Percentiles rank a stretch among this genome's conserved stretches.
These are phyloP conservation scores for Aureobasidium sp. DNA, from an alignment of 2,329 filamentous ascomycete genomes.

Conservation along the genomic window DNA sequence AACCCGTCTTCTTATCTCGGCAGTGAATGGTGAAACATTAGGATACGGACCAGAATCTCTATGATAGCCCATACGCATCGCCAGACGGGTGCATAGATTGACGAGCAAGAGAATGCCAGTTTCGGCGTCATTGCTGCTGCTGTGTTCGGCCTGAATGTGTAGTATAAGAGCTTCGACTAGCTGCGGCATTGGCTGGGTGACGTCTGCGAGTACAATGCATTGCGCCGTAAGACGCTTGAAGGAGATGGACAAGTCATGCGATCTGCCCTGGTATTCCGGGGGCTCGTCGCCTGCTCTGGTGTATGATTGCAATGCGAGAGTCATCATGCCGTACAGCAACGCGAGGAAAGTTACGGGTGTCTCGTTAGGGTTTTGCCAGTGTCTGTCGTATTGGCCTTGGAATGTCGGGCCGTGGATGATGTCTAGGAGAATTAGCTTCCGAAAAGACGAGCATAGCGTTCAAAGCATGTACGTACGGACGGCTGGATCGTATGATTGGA, in stretches of 20 bases:
- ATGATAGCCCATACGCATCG: constrained; percentile 71
- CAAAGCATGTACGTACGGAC: constrained; percentile 42
- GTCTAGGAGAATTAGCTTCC: constrained; percentile 20
- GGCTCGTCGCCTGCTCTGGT: constrained; percentile 74
- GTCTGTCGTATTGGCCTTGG: constrained; percentile 60
- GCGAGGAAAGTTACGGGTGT: constrained; percentile 73
- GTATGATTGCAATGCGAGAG: constrained; percentile 71
- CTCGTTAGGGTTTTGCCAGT: constrained; percentile 67
- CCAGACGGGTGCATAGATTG: constrained; percentile 54
- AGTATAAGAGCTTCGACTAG: constrained; percentile 73
- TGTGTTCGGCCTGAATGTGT: constrained; percentile 70
- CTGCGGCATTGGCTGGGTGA: constrained; percentile 65
- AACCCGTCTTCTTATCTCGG: constrained; percentile 59
- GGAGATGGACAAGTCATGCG: constrained; percentile 41
- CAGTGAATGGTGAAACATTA: constrained; percentile 65
- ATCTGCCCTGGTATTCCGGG: constrained; percentile 65
- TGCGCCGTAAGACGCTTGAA: constrained; percentile 70
- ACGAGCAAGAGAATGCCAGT: constrained; percentile 56
- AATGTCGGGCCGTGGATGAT: constrained; percentile 68
- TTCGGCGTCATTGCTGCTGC: constrained; percentile 66
- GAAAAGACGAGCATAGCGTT: neutral
- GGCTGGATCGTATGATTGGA: constrained; percentile 68
- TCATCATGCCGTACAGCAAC: constrained; percentile 68
- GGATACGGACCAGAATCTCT: constrained; percentile 70
- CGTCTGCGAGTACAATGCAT: constrained; percentile 68